Evolutionary conservation across 805 yeast genomes (phyloP), one percentile per base, ranked within the genome.

Genomic region (Lipomyces yamadae): DNA sequence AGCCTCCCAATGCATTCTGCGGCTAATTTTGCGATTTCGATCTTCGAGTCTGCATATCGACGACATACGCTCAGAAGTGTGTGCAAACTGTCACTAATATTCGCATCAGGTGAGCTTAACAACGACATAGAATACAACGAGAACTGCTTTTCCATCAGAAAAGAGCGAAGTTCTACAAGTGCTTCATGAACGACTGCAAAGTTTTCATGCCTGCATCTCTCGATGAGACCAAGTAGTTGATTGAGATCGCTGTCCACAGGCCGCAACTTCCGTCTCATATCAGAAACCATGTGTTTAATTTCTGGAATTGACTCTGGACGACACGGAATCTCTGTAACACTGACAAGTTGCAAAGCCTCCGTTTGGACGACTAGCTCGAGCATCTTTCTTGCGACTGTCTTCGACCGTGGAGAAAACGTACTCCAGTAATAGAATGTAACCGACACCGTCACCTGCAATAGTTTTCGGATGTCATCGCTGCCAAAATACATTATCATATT

Each of bases 401-500:
- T 84, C 10, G 89, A 82, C 37, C 81, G 81, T 3, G 73, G 73
- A 52, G 83, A 81, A 66, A 92, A 86, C 0, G 70, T 65, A 1
- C 75, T 73, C 86, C 92, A 92, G 64, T 84, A 84, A 74, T 91
- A 95, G 53, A 90, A 81, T 32, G 92, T 81, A 50, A 90, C 82
- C 1, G 97, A 88, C 11, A 92, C 81, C 0, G 92, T 82, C 50
- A 91, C 84, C 75, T 92, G 96, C 53, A 91, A 82, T 42, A 93
- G 81, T 1, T 91, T 86, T 0, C 84, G 83, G 50, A 91, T 79
- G 66, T 88, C 86, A 2, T 83, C 80, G 35, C 84, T 82, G 13
- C 81, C 84, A 18, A 94, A 76, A n/a, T 80, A 81, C 18, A 81
- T 79, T 1, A 91, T 84, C 61, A 94, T 79, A 1, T 82, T 80